Percentiles rank a stretch among this genome's conserved stretches.
Evolutionary conservation across 1,284 basidiomycete genomes (phyloP).

Genomic region (Ganoderma meredithae): DNA sequence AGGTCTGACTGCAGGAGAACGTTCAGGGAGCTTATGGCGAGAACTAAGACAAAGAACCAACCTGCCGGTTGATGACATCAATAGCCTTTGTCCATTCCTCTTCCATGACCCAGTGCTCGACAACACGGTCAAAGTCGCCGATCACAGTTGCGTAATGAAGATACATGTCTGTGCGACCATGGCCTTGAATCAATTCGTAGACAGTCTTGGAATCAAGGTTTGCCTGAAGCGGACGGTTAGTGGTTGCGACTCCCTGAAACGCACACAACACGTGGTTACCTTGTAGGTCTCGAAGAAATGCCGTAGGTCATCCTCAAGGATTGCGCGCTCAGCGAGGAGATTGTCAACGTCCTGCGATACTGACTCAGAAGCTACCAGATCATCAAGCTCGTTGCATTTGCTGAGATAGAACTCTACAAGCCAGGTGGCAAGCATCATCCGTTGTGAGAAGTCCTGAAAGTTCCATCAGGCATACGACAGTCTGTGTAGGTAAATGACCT

Average conservation of each 20-base stretch:
- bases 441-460: constrained; percentile 84
- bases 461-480: background rate
- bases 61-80: constrained; percentile 87
- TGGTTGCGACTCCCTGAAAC: constrained; percentile 9
- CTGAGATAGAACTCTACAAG: constrained; percentile 96
- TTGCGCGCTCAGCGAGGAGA: constrained; percentile 78
- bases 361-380: constrained; percentile 85
- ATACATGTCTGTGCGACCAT: constrained; percentile 93
- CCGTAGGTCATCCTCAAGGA: constrained; percentile 92
- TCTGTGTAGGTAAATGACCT: constrained; percentile 36
- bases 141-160: constrained; percentile 88
- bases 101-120: constrained; percentile 93
- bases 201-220: constrained; percentile 87
- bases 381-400: constrained; percentile 97
- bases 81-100: constrained; percentile 94
- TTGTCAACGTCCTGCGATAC: constrained; percentile 89
- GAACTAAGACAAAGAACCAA: constrained; percentile 41
- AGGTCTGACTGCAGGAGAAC: constrained; percentile 63
- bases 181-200: constrained; percentile 93
- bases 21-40: background rate
- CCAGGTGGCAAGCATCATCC: constrained; percentile 99
- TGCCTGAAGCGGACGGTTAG: constrained; percentile 51
- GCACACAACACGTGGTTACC: constrained; percentile 48
- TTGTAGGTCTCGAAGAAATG: constrained; percentile 95
- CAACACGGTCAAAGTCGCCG: constrained; percentile 85